phyloP scores from a whole-genome alignment of 176 grass and related monocot genomes.

The Musa troglodytarum region DNA sequence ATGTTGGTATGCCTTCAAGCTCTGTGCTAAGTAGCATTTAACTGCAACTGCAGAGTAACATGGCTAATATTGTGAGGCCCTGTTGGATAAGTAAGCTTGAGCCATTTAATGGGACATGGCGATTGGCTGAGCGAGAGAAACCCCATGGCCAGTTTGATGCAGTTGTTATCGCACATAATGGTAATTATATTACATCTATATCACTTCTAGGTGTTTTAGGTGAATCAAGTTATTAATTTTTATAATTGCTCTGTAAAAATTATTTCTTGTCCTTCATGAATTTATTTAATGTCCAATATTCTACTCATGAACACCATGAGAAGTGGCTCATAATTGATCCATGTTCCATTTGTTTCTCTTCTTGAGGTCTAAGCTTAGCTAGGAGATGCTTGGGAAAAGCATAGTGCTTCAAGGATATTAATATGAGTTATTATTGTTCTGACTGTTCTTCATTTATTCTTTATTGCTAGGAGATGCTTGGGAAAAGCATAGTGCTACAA shows the following conservation, averaged over 20 bases:
- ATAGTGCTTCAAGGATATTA: not conserved
- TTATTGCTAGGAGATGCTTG: too few species aligned
- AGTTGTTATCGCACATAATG: conserved; percentile 88
- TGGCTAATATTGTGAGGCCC: conserved; percentile 51
- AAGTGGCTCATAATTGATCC: not conserved
- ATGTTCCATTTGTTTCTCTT: not conserved
- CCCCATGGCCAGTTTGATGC: conserved; percentile 68
- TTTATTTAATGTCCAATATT: not conserved
- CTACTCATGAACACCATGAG: not conserved
- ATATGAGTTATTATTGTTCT: not conserved
- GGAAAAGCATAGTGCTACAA: too few species aligned
- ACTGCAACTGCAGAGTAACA: conserved; percentile 41
- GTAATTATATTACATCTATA: conserved; percentile 23
- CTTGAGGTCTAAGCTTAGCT: not conserved
- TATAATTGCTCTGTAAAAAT: not conserved
- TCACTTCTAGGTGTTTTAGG: not conserved
- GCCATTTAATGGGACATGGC: conserved; percentile 70
- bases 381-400: not conserved
- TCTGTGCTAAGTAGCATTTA: conserved; percentile 22
- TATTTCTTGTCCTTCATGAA: not conserved
- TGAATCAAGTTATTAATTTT: not conserved
- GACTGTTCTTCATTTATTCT: not conserved
- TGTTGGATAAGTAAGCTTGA: conserved; percentile 95
- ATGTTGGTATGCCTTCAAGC: conserved; percentile 10
- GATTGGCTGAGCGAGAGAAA: conserved; percentile 75